A percentile compares a stretch with the other conserved stretches of the same genome.
Evolutionary conservation across 306 rosid genomes (phyloP).

Genomic region (Sesbania bispinosa): DNA sequence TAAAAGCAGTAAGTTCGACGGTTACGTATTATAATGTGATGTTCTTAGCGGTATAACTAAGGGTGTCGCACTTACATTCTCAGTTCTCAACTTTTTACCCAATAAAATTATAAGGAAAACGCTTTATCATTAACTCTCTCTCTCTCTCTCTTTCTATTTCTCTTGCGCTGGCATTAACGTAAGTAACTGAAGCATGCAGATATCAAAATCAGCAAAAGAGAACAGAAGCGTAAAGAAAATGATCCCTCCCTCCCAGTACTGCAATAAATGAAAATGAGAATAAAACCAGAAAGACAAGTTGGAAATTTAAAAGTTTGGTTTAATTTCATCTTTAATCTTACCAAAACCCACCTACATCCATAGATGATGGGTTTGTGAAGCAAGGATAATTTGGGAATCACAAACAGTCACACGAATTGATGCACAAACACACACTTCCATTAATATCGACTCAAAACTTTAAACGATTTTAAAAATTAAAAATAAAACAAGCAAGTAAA

Average conservation of each 20-base stretch:
- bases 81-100: constrained; percentile 38
- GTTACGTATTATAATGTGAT: too few relatives aligned
- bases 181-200: constrained; percentile 62
- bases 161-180: constrained; percentile 24
- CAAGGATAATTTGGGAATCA: constrained; percentile 49
- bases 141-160: too few relatives aligned
- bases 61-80: constrained; percentile 44
- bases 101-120: constrained; percentile 27
- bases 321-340: constrained; percentile 44
- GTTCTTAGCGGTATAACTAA: too few relatives aligned
- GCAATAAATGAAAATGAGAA: constrained; percentile 31
- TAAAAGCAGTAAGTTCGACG: too few relatives aligned
- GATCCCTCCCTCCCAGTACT: constrained; percentile 30
- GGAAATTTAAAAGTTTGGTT: constrained; percentile 26
- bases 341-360: constrained; percentile 63
- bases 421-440: constrained; percentile 33
- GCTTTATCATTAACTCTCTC: constrained; percentile 22
- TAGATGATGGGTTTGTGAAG: constrained; percentile 31
- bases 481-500: background rate
- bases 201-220: constrained; percentile 41
- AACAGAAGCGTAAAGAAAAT: constrained; percentile 21
- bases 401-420: constrained; percentile 55
- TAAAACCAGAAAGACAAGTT: constrained; percentile 29
- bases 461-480: background rate
- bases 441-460: constrained; percentile 47